Base-by-base conservation (phyloP, 2,329 filamentous ascomycete genomes). In the Pseudonectria foliicola region DNA sequence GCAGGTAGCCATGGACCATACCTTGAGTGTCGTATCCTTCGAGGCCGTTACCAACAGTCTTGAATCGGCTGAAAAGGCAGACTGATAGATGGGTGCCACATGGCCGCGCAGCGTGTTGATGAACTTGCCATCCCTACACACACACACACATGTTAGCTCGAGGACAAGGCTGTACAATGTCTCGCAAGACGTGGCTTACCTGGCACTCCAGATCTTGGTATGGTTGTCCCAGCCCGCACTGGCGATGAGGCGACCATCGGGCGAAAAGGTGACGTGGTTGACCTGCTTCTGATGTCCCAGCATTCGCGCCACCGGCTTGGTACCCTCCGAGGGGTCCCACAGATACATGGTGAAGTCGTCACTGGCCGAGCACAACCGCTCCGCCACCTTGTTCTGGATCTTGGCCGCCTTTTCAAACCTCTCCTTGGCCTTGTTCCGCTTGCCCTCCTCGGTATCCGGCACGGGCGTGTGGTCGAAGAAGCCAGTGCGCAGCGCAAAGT, bases 271-370 rank as follows among this genome's bases (percentile, higher is more conserved):
- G 31, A 96, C 89, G 56, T 95, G 85, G 59, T 96, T 95, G 48
- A 96, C 89, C 55, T 90, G 85, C 64, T 96, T 96, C 59, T 95
- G 87, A 54, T 98, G 92, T 3, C 92, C 92, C n/a, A 87, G 64
- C 63, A 96, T 75, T 24, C 88, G 73, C n/a, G 85, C 83, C 4
- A 96, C 68, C 1, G 90, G 89, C 59, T 96, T 95, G 7, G 71
- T 85, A 4, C 82, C 80, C 40, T 73, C 62, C 8, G 80, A 71
- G 0, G 89, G 89, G 40, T 93, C 85, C 90, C 90, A 98, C 7
- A 98, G 73, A 57, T 88, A 95, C 75, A 98, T 90, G 6, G 89
- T 95, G 59, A 89, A 94, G 60, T 98, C 92, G 55, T 96, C 92
- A 46, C 83, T 90, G 3, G 90, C 92, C 7, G 88, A 93, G 3